Base-by-base conservation (phyloP, 31 red algal genomes). In the Endocladia muricata region DNA sequence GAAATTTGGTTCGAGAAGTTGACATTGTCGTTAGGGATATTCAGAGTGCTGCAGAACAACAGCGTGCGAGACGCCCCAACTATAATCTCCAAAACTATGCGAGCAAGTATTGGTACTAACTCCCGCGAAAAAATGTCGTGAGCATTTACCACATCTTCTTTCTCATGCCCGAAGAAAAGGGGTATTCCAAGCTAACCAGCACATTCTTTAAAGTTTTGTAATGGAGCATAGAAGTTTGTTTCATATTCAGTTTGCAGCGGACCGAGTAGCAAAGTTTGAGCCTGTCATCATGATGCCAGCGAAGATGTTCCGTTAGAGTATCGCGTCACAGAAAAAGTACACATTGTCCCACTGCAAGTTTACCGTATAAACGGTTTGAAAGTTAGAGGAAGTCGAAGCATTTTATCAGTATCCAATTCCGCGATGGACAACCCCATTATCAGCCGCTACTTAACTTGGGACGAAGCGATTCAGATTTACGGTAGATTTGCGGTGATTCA, bases 161-260 rank as follows among this genome's bases (percentile, higher is more conserved):
- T 0, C 34, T 6, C 23, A 72, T 0, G 68, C 68, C 23, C 17
- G 51, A 33, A 6, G 15, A 5, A 49, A 76, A 15, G 28, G 72
- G 19, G 19, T 59, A 13, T 47, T 34, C 51, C 25, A 59, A 0
- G 15, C 26, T n/a, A 54, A 54, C 3, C 30, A 0, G 0, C 2
- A 56, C 13, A 3, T 5, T 4, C 4, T 59, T 11, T 21, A 0
- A 54, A 37, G 15, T 39, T 26, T 60, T 6, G 11, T 76, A 3
- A 31, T 21, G n/a, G 9, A 33, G 35, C 41, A 34, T 37, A 26
- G 72, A 4, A 26, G 35, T 9, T 47, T 76, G 0, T 76, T 76
- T 54, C 13, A 54, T 4, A 76, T 76, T 34, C 33, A 76, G 52
- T 1, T 76, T 22, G 72, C 51, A 11, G 8, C 72, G 3, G 72